Evolutionary conservation across 73 alveolate genomes (phyloP).

Genomic region (Tetrahymena elliotti): DNA sequence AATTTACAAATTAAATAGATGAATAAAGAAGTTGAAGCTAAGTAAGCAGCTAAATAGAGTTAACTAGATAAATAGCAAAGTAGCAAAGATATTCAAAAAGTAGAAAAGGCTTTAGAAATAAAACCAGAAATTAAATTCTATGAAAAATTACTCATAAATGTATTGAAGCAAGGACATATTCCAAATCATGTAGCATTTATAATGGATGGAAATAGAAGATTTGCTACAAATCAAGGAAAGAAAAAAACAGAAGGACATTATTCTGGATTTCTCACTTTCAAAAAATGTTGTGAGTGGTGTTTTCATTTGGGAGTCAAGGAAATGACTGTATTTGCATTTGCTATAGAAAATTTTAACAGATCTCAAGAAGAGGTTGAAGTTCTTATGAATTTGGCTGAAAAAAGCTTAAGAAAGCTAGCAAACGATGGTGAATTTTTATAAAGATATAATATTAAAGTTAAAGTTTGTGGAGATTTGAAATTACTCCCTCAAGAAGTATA

Average conservation of each 20-base stretch:
- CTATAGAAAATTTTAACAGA: conserved; percentile 33
- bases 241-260: conserved; percentile 17
- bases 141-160: neutral
- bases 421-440: neutral
- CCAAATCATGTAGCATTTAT: conserved; percentile 41
- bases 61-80: neutral
- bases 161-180: conserved; percentile 6
- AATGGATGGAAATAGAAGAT: conserved; percentile 41
- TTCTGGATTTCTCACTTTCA: conserved; percentile 13
- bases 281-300: conserved; percentile 32
- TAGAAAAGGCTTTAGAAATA: neutral
- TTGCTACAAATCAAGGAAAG: conserved; percentile 6
- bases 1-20: neutral
- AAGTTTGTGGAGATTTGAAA: neutral
- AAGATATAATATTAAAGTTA: neutral
- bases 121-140: neutral
- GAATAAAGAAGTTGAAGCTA: neutral
- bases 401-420: neutral
- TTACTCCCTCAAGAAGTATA: neutral
- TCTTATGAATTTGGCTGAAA: conserved; percentile 6
- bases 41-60: neutral
- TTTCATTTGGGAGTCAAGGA: conserved; percentile 23
- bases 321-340: conserved; percentile 31
- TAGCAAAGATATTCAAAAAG: neutral
- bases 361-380: conserved; percentile 19